These are phyloP conservation scores for Ensete glaucum DNA, from an alignment of 176 grass and related monocot genomes.

Conservation along the genomic window DNA sequence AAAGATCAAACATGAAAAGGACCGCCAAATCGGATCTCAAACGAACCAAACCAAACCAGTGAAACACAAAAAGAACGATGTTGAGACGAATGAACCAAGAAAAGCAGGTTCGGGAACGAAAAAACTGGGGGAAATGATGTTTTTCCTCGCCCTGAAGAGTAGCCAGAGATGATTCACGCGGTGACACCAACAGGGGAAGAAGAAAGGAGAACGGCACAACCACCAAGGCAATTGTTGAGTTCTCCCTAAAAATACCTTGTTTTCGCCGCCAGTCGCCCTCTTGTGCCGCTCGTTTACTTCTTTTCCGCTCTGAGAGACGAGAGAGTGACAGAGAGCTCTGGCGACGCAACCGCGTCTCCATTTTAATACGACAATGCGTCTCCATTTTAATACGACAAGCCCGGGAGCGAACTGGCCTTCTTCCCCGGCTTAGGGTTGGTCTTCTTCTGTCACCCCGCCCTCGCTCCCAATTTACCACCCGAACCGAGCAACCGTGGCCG, in stretches of 20 bases:
- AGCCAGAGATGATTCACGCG: background rate
- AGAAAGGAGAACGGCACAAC: background rate
- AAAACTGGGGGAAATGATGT: background rate
- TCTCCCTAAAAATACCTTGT: too few species aligned
- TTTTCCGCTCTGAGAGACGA: background rate
- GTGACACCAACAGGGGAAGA: background rate
- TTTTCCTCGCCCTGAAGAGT: background rate
- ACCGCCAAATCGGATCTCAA: background rate
- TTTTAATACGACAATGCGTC: background rate
- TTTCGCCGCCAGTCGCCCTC: background rate
- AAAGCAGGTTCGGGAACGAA: background rate
- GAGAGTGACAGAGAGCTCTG: background rate
- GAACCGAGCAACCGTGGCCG: background rate
- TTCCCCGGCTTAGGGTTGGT: background rate
- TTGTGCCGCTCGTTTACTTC: constrained; percentile 12
- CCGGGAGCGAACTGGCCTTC: constrained; percentile 13
- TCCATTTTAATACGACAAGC: background rate
- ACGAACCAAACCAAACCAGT: background rate
- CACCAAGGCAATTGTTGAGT: background rate
- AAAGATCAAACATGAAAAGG: background rate
- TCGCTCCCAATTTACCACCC: background rate
- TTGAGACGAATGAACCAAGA: background rate
- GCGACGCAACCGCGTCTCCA: constrained; percentile 5
- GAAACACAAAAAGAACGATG: background rate
- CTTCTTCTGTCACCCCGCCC: too few species aligned